A percentile compares a stretch with the other conserved stretches of the same genome.
phyloP scores from a whole-genome alignment of 139 green algal genomes.

The Coccomyxa sp. region DNA sequence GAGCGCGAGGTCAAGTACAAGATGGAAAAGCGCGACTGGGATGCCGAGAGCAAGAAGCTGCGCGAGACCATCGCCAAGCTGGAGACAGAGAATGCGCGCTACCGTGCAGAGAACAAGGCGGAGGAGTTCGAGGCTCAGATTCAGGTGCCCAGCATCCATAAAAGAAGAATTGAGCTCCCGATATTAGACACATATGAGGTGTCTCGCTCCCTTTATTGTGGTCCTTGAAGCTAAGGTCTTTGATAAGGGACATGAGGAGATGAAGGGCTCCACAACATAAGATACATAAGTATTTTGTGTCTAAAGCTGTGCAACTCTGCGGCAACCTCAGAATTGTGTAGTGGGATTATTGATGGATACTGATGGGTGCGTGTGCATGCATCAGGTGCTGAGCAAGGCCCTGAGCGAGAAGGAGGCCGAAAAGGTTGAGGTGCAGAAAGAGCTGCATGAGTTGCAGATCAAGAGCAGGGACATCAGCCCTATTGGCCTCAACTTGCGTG shows the following conservation, averaged over 20 bases:
- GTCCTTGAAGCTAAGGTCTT: too few species aligned
- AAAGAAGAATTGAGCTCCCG: too few species aligned
- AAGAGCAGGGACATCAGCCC: background rate
- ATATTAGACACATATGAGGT: background rate
- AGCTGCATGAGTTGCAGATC: slow-evolving; percentile 28
- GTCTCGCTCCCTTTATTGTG: too few species aligned
- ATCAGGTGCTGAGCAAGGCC: slow-evolving; percentile 5
- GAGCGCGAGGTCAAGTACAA: slow-evolving; percentile 61
- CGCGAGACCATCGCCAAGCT: slow-evolving; percentile 22
- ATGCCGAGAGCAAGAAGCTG: slow-evolving; percentile 34
- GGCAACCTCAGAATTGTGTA: too few species aligned
- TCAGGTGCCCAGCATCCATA: background rate
- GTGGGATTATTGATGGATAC: too few species aligned
- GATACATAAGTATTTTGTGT: background rate
- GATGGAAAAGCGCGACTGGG: slow-evolving; percentile 45
- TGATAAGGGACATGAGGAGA: too few species aligned
- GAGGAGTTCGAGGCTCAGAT: slow-evolving; percentile 26
- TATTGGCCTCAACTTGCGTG: background rate
- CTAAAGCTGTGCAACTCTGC: slow-evolving; percentile 16
- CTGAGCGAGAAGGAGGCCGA: slow-evolving; percentile 7
- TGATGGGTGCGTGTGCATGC: too few species aligned
- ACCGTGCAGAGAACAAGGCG: slow-evolving; percentile 18
- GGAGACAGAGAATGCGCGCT: slow-evolving; percentile 14
- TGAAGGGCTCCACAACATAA: too few species aligned
- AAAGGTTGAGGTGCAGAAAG: slow-evolving; percentile 24